Evolutionary conservation across 2,329 filamentous ascomycete species (phyloP).

Genomic region (Alternaria sp.): DNA sequence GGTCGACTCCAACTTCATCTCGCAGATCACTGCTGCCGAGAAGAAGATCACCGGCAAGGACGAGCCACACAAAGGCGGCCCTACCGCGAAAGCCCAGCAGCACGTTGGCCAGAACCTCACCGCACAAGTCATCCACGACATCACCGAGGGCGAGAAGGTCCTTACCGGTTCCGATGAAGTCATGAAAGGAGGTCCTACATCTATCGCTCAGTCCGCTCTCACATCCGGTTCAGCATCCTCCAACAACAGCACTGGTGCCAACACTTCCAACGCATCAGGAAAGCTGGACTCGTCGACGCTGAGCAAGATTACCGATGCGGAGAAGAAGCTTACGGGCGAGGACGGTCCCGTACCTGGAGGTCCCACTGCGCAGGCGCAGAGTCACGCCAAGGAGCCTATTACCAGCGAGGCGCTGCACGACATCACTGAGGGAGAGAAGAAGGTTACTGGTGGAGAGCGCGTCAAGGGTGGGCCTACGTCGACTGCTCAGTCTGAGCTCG

Average conservation of each 20-base stretch:
- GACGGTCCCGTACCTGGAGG: slow-evolving; percentile 27
- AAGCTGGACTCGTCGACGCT: slow-evolving; percentile 35
- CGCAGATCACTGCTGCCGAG: slow-evolving; percentile 51
- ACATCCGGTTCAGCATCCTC: background rate
- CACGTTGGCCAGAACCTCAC: slow-evolving; percentile 45
- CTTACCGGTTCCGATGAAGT: slow-evolving; percentile 45
- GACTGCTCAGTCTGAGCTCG: slow-evolving; percentile 42
- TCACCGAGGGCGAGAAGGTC: slow-evolving; percentile 52
- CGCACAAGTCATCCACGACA: slow-evolving; percentile 47
- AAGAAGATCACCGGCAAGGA: slow-evolving; percentile 49
- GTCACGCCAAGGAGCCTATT: slow-evolving; percentile 37
- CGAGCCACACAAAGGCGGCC: slow-evolving; percentile 47
- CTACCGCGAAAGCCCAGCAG: slow-evolving; percentile 52
- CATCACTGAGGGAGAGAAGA: slow-evolving; percentile 44
- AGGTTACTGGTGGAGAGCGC: slow-evolving; percentile 40
- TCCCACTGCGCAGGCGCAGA: slow-evolving; percentile 39
- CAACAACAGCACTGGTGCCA: background rate
- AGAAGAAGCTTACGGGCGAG: slow-evolving; percentile 36
- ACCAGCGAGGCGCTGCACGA: slow-evolving; percentile 40
- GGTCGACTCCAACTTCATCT: slow-evolving; percentile 50
- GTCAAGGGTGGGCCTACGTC: slow-evolving; percentile 40
- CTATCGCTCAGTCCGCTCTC: slow-evolving; percentile 44
- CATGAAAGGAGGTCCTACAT: slow-evolving; percentile 49
- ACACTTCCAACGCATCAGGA: slow-evolving; percentile 13
- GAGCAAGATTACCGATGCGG: slow-evolving; percentile 38